Base-by-base conservation (phyloP, 306 rosid species). In the Cucumis cinereus region DNA sequence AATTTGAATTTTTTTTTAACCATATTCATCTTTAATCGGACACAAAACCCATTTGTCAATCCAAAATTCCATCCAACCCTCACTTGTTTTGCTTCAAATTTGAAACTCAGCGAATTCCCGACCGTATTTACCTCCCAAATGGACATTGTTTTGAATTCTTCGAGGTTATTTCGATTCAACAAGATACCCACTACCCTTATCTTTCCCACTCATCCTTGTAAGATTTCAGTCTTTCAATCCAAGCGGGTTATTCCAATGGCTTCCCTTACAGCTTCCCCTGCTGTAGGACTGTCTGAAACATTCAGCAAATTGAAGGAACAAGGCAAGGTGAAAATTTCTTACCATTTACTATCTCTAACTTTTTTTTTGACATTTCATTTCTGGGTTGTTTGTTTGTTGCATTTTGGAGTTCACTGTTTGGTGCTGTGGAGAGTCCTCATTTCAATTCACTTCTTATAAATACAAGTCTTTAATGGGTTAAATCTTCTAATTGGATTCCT, bases 201-300 rank as follows among this genome's bases (percentile, higher is more conserved):
- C 75, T 69, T 47, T 47, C 52, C 22, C 11, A 3, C 22, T 11
- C 55, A 14, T 26, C 28, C 19, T 49, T 24, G 30, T 40, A 69
- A 45, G 57, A 16, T 69, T 69, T 69, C 75, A 69, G 75, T 69
- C 33, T 86, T 74, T 78, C 91, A 71, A 2, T 16, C 72, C 38
- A 81, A 84, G 77, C 83, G 89, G 20, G 73, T 79, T 74, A 53
- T 86, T 78, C 82, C 85, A 9, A 87, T 91, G 88, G 89, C 95
- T 36, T 85, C 96, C 76, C 80, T 83, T 79, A 79, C 82, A 68
- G 66, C 86, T 71, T 59, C 75, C 81, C 66, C 84, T 57, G 20
- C 89, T 35, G 84, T 86, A 33, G 90, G 96, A 33, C 87, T 94
- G 70, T 84, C 97, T 35, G 86, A 87, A 80, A 94, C 97, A 8